These are phyloP conservation scores for Irpex sp. DNA, from an alignment of 1,284 basidiomycete genomes.

Conservation along the genomic window DNA sequence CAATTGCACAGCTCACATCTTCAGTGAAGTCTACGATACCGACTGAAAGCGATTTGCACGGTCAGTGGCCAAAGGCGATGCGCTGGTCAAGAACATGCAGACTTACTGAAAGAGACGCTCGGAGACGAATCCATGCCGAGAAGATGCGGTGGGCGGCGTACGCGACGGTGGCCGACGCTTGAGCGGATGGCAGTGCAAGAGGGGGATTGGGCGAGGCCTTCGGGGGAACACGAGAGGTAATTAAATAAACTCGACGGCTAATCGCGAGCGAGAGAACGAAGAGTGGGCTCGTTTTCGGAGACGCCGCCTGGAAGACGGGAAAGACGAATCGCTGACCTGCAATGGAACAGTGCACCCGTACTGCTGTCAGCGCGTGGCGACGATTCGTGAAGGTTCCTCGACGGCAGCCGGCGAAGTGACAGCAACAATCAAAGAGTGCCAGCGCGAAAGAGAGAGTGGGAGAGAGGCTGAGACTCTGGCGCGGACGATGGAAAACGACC, in stretches of 20 bases:
- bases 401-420: too few species aligned
- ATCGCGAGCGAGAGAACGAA: too few species aligned
- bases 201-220: background rate
- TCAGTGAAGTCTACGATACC: conserved; percentile 74
- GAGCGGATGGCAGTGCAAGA: background rate
- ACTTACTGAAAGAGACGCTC: conserved; percentile 69
- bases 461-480: too few species aligned
- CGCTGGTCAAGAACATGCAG: conserved; percentile 1
- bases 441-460: too few species aligned
- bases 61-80: background rate
- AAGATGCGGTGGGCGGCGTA: background rate
- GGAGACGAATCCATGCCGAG: conserved; percentile 39
- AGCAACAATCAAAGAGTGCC: too few species aligned
- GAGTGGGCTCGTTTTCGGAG: background rate
- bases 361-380: background rate
- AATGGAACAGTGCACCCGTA: background rate
- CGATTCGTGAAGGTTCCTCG: background rate
- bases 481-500: too few species aligned
- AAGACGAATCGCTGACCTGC: background rate
- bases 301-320: background rate
- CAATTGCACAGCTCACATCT: conserved; percentile 39
- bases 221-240: too few species aligned
- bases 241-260: background rate
- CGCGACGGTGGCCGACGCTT: background rate
- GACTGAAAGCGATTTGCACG: conserved; percentile 35